phyloP scores from a whole-genome alignment of 345 rosid species.

The Camelina hispida region DNA sequence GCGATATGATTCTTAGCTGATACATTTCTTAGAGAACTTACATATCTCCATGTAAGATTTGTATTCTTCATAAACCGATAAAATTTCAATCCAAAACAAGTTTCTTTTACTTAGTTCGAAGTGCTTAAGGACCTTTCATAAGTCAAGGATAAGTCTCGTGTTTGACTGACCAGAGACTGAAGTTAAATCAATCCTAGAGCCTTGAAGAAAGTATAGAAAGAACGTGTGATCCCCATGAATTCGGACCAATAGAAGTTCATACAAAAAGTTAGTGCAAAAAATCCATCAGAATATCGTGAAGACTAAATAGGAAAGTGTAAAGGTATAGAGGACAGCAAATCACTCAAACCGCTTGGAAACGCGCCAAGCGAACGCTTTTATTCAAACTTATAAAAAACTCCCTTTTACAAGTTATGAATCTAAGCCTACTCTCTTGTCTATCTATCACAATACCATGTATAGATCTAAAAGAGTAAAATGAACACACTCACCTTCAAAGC shows the following conservation, averaged over 20 bases:
- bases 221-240: background rate
- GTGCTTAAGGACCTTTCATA: background rate
- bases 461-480: too few relatives aligned
- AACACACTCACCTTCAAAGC: too few relatives aligned
- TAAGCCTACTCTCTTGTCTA: too few relatives aligned
- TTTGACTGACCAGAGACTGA: background rate
- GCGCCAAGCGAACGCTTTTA: too few relatives aligned
- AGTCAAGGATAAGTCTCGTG: background rate
- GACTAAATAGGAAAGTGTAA: too few relatives aligned
- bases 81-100: background rate
- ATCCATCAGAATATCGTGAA: background rate
- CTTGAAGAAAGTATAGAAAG: background rate
- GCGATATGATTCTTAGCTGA: background rate
- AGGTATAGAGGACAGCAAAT: too few relatives aligned
- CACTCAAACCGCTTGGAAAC: too few relatives aligned
- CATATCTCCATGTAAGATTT: background rate
- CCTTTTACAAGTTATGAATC: too few relatives aligned
- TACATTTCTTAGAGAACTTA: background rate
- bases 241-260: background rate
- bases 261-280: background rate
- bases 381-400: too few relatives aligned
- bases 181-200: background rate
- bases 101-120: background rate
- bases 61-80: background rate
- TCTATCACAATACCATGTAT: too few relatives aligned